Evolutionary conservation across 2,329 filamentous ascomycete genomes (phyloP).

Genomic region (Fusarium incarnatum): DNA sequence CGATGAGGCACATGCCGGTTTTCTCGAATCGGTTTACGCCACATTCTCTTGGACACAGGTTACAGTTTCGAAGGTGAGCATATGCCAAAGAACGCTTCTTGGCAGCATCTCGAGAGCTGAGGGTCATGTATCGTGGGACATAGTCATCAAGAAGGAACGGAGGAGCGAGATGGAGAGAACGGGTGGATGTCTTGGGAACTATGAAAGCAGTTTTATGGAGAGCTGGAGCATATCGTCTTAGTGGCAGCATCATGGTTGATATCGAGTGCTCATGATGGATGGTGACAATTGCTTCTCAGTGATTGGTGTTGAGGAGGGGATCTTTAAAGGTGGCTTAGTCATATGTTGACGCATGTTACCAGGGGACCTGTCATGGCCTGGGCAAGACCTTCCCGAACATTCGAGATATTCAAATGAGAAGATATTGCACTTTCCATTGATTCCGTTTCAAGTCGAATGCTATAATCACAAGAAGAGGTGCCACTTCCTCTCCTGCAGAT

Average conservation of each 20-base stretch:
- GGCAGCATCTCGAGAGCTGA: constrained; percentile 75
- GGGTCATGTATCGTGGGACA: constrained; percentile 75
- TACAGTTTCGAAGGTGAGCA: constrained; percentile 81
- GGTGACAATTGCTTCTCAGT: constrained; percentile 40
- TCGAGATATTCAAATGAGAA: not conserved
- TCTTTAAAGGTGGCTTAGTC: constrained; percentile 20
- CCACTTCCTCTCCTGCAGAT: not conserved
- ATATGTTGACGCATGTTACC: constrained; percentile 5
- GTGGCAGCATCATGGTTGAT: constrained; percentile 31
- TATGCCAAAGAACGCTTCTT: constrained; percentile 81
- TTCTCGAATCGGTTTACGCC: constrained; percentile 84
- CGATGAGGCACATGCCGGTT: constrained; percentile 82
- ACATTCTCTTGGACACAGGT: constrained; percentile 82
- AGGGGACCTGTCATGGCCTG: not conserved
- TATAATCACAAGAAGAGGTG: not conserved
- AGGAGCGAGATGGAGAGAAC: constrained; percentile 65
- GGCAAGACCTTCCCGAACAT: not conserved
- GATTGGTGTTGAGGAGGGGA: constrained; percentile 40
- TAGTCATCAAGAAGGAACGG: constrained; percentile 81
- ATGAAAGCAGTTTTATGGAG: not conserved
- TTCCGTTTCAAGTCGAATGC: not conserved
- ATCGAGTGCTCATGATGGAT: constrained; percentile 19
- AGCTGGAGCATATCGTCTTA: constrained; percentile 11
- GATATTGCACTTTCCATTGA: not conserved
- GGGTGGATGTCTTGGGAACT: constrained; percentile 12